Evolutionary conservation across 139 green algal genomes (phyloP), one percentile per base, ranked within the genome.

Genomic region (Chlorella ohadii): DNA sequence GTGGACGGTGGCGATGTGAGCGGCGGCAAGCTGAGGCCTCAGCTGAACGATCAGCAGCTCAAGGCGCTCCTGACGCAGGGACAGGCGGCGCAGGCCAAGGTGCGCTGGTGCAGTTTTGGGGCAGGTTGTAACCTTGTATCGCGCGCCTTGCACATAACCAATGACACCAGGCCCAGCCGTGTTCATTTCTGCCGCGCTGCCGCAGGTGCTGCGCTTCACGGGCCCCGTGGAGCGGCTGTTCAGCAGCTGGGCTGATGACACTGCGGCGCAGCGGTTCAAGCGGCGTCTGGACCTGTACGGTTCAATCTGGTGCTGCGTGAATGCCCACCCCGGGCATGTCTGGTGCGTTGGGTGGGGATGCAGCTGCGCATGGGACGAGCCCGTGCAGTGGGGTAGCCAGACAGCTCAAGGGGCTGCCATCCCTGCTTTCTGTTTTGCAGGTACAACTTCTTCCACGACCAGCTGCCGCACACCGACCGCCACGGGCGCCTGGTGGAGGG

Each of bases 221-320:
- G 66, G 72, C 39, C 72, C 59, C 63, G 94, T 95, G 81, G 61
- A 81, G 5, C 79, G 84, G 39, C 87, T 88, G 1, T 93, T 95
- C 70, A 76, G 78, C 16, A 85, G 90, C 65, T 94, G 93, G 63
- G 85, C 68, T 0, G 72, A 93, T 2, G 22, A 70, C 19, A 72
- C 44, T 28, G 64, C 81, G n/a, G 67, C 13, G 0, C 57, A 70
- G 51, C 89, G 88, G 72, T 98, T 98, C 68, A 71, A 86, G 36
- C 71, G 83, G 31, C 90, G 94, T 5, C 87, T 95, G 70, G 88
- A 90, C 36, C 33, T 82, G 4, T 95, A 95, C 77, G 88, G 79
- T 20, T 90, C 85, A 80, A 92, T 99, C 6, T 99, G 96, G 96
- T 99, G 96, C 92, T 99, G 96, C 86, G 89, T 98, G 3, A 72